Conservation (phyloP, 2,329 filamentous ascomycete species). For the Fusarium dimerum region DNA sequence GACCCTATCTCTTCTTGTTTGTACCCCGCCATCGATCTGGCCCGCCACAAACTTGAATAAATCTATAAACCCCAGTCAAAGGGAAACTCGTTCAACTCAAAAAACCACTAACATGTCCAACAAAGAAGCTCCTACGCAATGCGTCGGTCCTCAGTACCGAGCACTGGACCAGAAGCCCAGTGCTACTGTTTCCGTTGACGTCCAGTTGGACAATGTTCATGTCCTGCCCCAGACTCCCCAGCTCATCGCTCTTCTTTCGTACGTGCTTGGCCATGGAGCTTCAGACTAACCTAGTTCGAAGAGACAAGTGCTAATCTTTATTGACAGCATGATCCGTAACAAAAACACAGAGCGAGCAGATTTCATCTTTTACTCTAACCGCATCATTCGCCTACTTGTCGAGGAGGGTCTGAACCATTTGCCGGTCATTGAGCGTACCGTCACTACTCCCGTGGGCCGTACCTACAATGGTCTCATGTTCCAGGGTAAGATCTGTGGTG, state of each 20-base stretch:
- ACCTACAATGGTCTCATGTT: constrained; percentile 91
- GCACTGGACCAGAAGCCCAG: constrained; percentile 76
- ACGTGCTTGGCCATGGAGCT: constrained; percentile 45
- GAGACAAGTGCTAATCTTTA: too few species aligned
- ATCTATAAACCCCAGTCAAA: too few species aligned
- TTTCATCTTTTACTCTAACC: constrained; percentile 99
- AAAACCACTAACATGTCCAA: constrained; percentile 27
- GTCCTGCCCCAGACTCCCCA: constrained; percentile 92
- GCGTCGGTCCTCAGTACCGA: constrained; percentile 79
- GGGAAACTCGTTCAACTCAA: constrained; percentile 1
- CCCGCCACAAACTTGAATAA: constrained; percentile 7
- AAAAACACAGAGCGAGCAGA: constrained; percentile 87
- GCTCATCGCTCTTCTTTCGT: constrained; percentile 96
- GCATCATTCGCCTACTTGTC: constrained; percentile 93
- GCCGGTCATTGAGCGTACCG: constrained; percentile 82
- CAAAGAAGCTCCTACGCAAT: constrained; percentile 50
- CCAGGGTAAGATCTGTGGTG: constrained; percentile 96
- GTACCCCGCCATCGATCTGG: too few species aligned
- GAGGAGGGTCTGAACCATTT: constrained; percentile 98
- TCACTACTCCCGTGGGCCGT: constrained; percentile 88
- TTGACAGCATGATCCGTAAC: constrained; percentile 76
- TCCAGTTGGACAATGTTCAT: constrained; percentile 83
- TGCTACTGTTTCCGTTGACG: constrained; percentile 83
- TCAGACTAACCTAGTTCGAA: too few species aligned
- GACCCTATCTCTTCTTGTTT: too few species aligned